phyloP scores from a whole-genome alignment of 208 protist species.

The Leishmania lainsoni region DNA sequence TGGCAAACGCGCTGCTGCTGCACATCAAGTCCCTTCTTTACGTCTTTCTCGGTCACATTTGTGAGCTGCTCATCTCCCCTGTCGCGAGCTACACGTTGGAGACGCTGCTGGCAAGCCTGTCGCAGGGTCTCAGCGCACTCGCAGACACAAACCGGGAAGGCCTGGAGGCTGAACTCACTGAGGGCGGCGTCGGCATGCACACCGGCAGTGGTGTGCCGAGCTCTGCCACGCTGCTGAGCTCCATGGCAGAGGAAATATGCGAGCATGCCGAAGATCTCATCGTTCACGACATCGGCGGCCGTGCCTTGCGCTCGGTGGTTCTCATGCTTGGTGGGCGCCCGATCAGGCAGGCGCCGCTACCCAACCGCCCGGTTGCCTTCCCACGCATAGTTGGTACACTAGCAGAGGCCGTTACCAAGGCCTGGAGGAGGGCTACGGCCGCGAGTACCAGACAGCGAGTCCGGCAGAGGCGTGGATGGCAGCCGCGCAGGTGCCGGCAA shows the following conservation, averaged over 20 bases:
- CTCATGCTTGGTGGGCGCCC: constrained; percentile 77
- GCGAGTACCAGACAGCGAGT: constrained; percentile 36
- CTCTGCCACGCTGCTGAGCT: constrained; percentile 68
- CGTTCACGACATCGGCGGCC: constrained; percentile 70
- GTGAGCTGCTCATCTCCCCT: constrained; percentile 69
- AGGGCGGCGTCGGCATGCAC: constrained; percentile 67
- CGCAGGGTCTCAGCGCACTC: constrained; percentile 66
- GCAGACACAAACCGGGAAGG: constrained; percentile 36
- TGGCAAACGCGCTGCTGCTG: constrained; percentile 73
- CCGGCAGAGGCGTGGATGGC: constrained; percentile 71
- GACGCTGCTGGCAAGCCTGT: constrained; percentile 68
- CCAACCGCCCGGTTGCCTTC: constrained; percentile 49
- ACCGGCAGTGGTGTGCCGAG: constrained; percentile 85
- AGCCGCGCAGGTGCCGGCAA: constrained; percentile 62
- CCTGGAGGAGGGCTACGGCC: constrained; percentile 60
- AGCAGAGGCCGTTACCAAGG: constrained; percentile 44
- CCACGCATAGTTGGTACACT: constrained; percentile 42
- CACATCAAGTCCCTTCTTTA: constrained; percentile 88
- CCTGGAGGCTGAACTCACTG: constrained; percentile 60
- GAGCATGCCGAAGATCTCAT: constrained; percentile 73
- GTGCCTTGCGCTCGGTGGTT: constrained; percentile 78
- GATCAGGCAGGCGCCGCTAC: constrained; percentile 69
- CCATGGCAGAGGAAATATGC: constrained; percentile 67
- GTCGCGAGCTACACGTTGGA: constrained; percentile 88
- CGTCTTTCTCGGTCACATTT: constrained; percentile 79